Evolutionary conservation across 345 rosid species (phyloP), one percentile per base, ranked within the genome.

Genomic region (Eucalyptus viminalis): DNA sequence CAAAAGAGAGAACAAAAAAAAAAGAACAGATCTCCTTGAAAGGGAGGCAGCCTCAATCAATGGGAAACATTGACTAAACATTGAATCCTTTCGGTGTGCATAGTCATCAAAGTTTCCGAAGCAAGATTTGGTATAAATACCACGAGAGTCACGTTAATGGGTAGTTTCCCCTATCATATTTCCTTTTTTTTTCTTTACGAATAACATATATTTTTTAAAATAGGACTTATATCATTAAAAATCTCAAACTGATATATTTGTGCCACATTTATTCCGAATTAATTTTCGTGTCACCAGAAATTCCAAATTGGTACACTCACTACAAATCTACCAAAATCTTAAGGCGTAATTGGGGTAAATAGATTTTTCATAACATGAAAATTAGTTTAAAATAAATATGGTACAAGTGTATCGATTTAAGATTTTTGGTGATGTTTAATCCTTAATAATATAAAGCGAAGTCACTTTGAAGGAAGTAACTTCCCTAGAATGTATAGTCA

Each of bases 231-330:
- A 21, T 5, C 15, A 6, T 37, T 24, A 76, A 21, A 19, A 76
- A 21, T 40, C 2, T 3, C 5, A 40, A 37, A 21, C 1, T 6
- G 0, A 43, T 11, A 19, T 37, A 34, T 19, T 11, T 3, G 0
- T 11, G 15, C 2, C 27, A 21, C 5, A 21, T 76, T 76, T 37
- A 21, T 11, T 4, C 1, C 0, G 4, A 40, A 43, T 5, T 21
- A 76, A 76, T 72, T 72, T 72, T 37, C 5, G 2, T 19, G 8
- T 72, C 14, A 37, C 8, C 5, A 72, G 1, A 72, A 19, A 37
- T 72, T 72, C 8, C 5, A 19, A 16, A 72, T 22, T 40, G 0
- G 27, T 14, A 4, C 6, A 9, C 21, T n/a, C 1, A 7, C 24
- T 44, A 11, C 83, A 76, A 72, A 37, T 76, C 47, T 76, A 76